Evolutionary conservation across 805 yeast species (phyloP).

Genomic region (Suhomyces prunicola): DNA sequence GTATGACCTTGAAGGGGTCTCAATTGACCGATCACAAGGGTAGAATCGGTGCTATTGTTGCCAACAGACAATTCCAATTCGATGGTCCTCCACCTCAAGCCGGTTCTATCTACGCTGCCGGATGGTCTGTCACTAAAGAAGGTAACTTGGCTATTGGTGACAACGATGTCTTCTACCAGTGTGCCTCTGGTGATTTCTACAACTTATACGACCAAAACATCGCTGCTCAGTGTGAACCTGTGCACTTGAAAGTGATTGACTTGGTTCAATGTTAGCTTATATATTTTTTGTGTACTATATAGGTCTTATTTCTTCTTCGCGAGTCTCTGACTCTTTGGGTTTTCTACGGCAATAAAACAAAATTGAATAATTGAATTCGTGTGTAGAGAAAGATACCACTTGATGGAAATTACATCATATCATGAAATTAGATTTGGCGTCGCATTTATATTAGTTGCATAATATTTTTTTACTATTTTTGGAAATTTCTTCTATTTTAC

Average conservation of each 20-base stretch:
- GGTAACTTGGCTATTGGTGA: conserved; percentile 61
- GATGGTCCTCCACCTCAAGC: conserved; percentile 82
- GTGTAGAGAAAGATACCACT: too few relatives aligned
- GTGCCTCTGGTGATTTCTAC: conserved; percentile 74
- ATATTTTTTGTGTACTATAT: neutral
- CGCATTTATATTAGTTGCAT: too few relatives aligned
- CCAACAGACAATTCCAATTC: conserved; percentile 79
- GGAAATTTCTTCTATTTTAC: too few relatives aligned
- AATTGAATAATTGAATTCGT: neutral
- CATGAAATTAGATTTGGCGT: too few relatives aligned
- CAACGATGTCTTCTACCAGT: conserved; percentile 63
- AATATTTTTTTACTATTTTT: too few relatives aligned
- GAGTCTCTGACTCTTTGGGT: neutral
- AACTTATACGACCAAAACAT: conserved; percentile 67
- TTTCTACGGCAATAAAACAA: neutral
- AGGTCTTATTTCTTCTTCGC: conserved; percentile 1
- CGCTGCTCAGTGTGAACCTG: conserved; percentile 53
- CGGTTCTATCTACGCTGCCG: conserved; percentile 30
- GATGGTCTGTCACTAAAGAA: conserved; percentile 42
- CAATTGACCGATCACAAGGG: conserved; percentile 56
- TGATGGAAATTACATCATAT: too few relatives aligned
- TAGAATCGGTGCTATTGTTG: conserved; percentile 76
- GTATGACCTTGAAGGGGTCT: conserved; percentile 52
- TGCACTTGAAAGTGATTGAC: conserved; percentile 57
- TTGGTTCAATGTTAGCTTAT: conserved; percentile 50